Conservation (phyloP, 2,329 filamentous ascomycete species). For the Sporothrix pseudoabietina region DNA sequence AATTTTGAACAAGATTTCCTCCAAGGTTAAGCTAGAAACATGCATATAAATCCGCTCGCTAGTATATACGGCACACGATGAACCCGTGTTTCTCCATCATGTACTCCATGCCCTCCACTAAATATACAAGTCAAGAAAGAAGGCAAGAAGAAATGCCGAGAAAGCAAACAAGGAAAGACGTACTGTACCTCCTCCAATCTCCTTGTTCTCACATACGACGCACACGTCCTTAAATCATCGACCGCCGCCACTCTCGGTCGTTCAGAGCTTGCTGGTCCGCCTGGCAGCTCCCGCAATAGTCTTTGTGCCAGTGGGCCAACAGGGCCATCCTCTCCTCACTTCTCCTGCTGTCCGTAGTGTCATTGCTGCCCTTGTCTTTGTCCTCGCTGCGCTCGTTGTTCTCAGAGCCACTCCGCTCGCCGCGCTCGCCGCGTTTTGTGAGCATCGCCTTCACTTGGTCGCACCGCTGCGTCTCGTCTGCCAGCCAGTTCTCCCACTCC, state of each 20-base stretch:
- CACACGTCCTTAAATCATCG: slow-evolving; percentile 24
- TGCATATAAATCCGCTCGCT: background rate
- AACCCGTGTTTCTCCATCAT: background rate
- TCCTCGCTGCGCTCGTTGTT: slow-evolving; percentile 28
- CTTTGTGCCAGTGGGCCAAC: slow-evolving; percentile 54
- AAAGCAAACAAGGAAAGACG: background rate
- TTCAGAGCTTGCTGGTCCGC: slow-evolving; percentile 45
- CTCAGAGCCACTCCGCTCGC: slow-evolving; percentile 13
- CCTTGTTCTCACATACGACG: background rate
- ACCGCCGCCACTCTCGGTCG: slow-evolving; percentile 27
- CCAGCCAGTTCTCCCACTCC: slow-evolving; percentile 93
- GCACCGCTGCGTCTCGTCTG: slow-evolving; percentile 76
- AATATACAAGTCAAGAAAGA: background rate
- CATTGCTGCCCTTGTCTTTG: background rate
- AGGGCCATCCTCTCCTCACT: slow-evolving; percentile 41
- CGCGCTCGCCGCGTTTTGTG: slow-evolving; percentile 28
- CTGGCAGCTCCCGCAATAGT: slow-evolving; percentile 60
- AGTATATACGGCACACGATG: background rate
- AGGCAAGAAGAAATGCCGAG: background rate
- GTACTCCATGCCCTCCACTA: background rate
- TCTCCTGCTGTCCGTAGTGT: background rate
- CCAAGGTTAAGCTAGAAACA: background rate
- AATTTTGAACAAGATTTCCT: no score
- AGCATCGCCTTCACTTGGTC: slow-evolving; percentile 59
- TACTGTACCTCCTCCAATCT: background rate